Percentiles rank a stretch among this genome's conserved stretches.
Conservation (phyloP, 139 green algal genomes). For the Penium margaritaceum region DNA sequence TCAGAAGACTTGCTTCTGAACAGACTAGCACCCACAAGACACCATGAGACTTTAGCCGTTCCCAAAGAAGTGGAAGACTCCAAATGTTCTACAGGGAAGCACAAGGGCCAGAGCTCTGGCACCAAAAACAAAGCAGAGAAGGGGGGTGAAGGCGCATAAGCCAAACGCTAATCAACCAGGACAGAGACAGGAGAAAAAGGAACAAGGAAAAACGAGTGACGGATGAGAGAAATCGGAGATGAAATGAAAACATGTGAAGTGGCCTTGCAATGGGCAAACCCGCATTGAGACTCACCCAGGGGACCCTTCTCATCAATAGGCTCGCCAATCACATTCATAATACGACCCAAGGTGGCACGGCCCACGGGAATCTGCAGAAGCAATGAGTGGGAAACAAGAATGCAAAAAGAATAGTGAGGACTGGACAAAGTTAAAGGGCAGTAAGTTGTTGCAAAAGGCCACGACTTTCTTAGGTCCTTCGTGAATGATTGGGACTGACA, state of each 20-base stretch:
- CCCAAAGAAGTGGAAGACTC: too few relatives aligned
- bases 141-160: too few relatives aligned
- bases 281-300: conserved; percentile 59
- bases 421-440: neutral
- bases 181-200: neutral
- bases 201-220: neutral
- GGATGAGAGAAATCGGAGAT: too few relatives aligned
- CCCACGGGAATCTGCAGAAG: conserved; percentile 22
- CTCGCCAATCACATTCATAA: conserved; percentile 99
- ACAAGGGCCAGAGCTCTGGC: too few relatives aligned
- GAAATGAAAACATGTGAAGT: neutral
- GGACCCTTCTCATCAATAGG: conserved; percentile 94
- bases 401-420: neutral
- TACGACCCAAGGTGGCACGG: conserved; percentile 87
- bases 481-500: too few relatives aligned
- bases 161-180: too few relatives aligned
- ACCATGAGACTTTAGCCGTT: too few relatives aligned
- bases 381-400: neutral
- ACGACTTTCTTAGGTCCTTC: too few relatives aligned
- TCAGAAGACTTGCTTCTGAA: too few relatives aligned
- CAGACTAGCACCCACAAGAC: too few relatives aligned
- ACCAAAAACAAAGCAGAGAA: neutral
- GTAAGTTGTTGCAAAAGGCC: neutral
- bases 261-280: too few relatives aligned
- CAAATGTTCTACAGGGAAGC: too few relatives aligned